Base-by-base conservation (phyloP, 2,329 filamentous ascomycete species). In the Exserohilum rostratum region DNA sequence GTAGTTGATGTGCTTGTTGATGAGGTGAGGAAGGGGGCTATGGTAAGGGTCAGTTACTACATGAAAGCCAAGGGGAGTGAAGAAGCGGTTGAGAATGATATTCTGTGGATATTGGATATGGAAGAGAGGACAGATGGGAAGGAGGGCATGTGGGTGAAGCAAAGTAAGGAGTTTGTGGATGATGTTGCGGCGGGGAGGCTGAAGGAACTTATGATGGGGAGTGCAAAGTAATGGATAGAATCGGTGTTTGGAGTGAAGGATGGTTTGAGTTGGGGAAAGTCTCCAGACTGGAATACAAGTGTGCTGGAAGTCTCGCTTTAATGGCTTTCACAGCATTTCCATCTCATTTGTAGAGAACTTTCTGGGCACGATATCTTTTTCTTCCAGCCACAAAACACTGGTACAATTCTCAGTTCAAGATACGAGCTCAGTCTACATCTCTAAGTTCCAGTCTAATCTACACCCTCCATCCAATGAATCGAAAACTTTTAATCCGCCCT, bases 131-230 rank as follows among this genome's bases (percentile, higher is more conserved):
- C 5, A 58, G 44, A 13, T 4, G 12, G 12, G 6, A 25, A 12
- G 20, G 27, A 30, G 31, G 13, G 31, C 22, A 12, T 25, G 15
- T 20, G 29, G 50, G 55, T 58, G 57, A 31, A 33, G 20, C 66
- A 46, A 40, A 64, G 60, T 47, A 61, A 57, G 7, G 72, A 76
- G 55, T 72, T 75, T 50, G 47, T 76, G 31, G 73, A 76, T 59
- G 61, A 53, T 15, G 55, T 51, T 34, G 72, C 71, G 11, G 52
- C 51, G 15, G 46, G 34, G 43, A 61, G 44, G 55, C 46, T 67
- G 7, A 57, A 22, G 31, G 65, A 66, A 31, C 15, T 66, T 18
- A 61, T 71, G 55, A 43, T 34, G 42, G 34, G 18, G 22, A 44
- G 12, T 7, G 33, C 6, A 15, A n/a, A 15, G 39, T 4, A 9